Evolutionary conservation across 352 stramenopile species (phyloP).

Genomic region (Globisporangium cystogenes): DNA sequence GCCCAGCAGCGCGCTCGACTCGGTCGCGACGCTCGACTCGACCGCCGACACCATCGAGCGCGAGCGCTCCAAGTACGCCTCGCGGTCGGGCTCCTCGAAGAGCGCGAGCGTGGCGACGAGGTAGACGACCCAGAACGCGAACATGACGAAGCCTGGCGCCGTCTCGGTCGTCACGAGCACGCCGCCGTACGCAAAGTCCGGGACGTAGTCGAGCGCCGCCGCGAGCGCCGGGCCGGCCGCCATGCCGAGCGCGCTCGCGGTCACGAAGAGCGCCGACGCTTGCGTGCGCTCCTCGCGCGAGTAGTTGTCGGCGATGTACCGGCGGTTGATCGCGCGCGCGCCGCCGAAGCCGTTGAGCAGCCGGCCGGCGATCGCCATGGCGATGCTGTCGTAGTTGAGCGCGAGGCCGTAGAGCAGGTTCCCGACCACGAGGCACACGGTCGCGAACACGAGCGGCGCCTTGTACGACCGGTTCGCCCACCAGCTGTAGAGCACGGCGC

Average conservation of each 20-base stretch:
- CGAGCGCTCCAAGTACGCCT: slow-evolving; percentile 37
- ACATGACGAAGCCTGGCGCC: slow-evolving; percentile 89
- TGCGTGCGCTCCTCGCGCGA: slow-evolving; percentile 86
- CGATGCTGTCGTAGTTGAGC: slow-evolving; percentile 71
- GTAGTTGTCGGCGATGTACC: slow-evolving; percentile 89
- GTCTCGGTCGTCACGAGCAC: slow-evolving; percentile 85
- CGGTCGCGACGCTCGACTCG: slow-evolving; percentile 13
- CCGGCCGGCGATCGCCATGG: slow-evolving; percentile 87
- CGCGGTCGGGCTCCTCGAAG: slow-evolving; percentile 67
- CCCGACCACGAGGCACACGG: slow-evolving; percentile 73
- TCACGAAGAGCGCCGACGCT: slow-evolving; percentile 91
- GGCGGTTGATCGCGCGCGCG: slow-evolving; percentile 88
- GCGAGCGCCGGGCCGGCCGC: slow-evolving; percentile 83
- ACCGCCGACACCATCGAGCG: slow-evolving; percentile 29
- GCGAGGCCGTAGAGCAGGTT: slow-evolving; percentile 88
- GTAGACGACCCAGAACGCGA: slow-evolving; percentile 62
- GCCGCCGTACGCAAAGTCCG: slow-evolving; percentile 53
- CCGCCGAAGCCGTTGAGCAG: slow-evolving; percentile 92
- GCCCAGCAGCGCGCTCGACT: slow-evolving; percentile 10
- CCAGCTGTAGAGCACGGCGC: slow-evolving; percentile 93
- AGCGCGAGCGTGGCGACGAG: slow-evolving; percentile 43
- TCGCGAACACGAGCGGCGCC: slow-evolving; percentile 77
- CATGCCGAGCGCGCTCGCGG: slow-evolving; percentile 89
- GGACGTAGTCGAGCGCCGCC: slow-evolving; percentile 62
- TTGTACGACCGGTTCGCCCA: slow-evolving; percentile 91